These are phyloP conservation scores for Talaromyces amestolkiae DNA, from an alignment of 2,329 filamentous ascomycete species.

Conservation along the genomic window DNA sequence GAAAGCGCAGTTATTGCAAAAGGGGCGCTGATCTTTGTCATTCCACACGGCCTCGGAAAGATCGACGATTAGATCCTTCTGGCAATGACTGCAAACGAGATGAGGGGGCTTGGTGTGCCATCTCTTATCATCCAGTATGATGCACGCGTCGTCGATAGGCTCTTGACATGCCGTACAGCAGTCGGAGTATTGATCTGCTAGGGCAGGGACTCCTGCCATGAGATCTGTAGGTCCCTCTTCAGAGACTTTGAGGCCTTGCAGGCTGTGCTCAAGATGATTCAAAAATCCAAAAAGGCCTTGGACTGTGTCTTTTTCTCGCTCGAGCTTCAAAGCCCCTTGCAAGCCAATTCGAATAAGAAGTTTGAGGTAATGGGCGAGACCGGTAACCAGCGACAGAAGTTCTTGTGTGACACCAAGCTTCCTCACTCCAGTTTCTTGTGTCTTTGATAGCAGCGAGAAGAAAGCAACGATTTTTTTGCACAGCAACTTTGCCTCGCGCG, in stretches of 20 bases:
- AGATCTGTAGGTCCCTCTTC: constrained; percentile 65
- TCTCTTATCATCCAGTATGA: constrained; percentile 68
- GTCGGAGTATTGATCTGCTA: constrained; percentile 76
- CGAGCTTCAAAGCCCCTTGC: constrained; percentile 85
- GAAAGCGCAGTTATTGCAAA: constrained; percentile 66
- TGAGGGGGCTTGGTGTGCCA: constrained; percentile 75
- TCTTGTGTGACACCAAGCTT: constrained; percentile 97
- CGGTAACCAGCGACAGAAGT: constrained; percentile 93
- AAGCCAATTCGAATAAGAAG: constrained; percentile 95
- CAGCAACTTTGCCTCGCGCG: constrained; percentile 94
- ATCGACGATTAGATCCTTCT: constrained; percentile 66
- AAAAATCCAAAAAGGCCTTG: constrained; percentile 80
- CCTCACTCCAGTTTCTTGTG: constrained; percentile 82
- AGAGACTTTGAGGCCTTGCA: constrained; percentile 73
- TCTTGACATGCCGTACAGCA: constrained; percentile 78
- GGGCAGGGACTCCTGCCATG: constrained; percentile 61
- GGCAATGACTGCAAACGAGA: constrained; percentile 68
- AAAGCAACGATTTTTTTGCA: constrained; percentile 99
- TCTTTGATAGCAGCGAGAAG: constrained; percentile 91
- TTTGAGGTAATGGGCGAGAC: constrained; percentile 94
- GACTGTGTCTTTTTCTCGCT: constrained; percentile 73
- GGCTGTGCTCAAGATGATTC: constrained; percentile 70
- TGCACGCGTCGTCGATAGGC: constrained; percentile 92
- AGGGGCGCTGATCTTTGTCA: constrained; percentile 64
- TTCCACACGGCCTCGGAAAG: constrained; percentile 71